Evolutionary conservation across 1,139 yeast genomes (phyloP).

Genomic region (Meyerozyma sp.): DNA sequence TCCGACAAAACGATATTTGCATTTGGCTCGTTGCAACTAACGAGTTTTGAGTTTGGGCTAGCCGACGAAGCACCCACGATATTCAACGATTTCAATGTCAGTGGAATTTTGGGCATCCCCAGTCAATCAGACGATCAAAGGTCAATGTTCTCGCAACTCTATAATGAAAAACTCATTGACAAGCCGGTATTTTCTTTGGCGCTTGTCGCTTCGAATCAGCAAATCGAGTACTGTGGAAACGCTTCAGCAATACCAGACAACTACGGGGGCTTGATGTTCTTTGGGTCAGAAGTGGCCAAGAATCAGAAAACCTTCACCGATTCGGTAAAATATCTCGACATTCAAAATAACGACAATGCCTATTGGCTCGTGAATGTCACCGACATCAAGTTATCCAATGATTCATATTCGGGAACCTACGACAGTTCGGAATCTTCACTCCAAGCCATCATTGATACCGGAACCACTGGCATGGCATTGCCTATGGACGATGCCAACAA

Average conservation of each 20-base stretch:
- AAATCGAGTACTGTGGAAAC: constrained; percentile 6
- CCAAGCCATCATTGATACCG: constrained; percentile 57
- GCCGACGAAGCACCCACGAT: constrained; percentile 50
- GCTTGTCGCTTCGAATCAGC: constrained; percentile 14
- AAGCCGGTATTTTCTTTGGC: constrained; percentile 18
- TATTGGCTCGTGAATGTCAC: constrained; percentile 53
- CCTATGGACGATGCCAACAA: constrained; percentile 52
- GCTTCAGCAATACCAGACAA: constrained; percentile 5
- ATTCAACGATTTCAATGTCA: constrained; percentile 47
- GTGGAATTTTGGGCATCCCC: constrained; percentile 61
- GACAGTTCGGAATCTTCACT: constrained; percentile 21
- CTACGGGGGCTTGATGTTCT: constrained; percentile 23
- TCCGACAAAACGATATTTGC: constrained; percentile 25
- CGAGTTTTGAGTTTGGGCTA: constrained; percentile 46
- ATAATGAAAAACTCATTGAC: constrained; percentile 13
- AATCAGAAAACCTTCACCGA: constrained; percentile 10
- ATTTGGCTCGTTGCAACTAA: constrained; percentile 26
- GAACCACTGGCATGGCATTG: constrained; percentile 58
- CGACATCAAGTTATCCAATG: constrained; percentile 25
- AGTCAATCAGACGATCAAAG: constrained; percentile 24
- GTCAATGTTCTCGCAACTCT: constrained; percentile 20
- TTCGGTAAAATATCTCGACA: constrained; percentile 31
- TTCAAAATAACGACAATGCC: constrained; percentile 30
- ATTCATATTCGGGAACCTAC: constrained; percentile 21
- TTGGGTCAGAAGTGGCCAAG: constrained; percentile 19